Evolutionary conservation across 805 yeast species (phyloP), one percentile per base, ranked within the genome.

Genomic region (Groenewaldozyma salmanticensis): DNA sequence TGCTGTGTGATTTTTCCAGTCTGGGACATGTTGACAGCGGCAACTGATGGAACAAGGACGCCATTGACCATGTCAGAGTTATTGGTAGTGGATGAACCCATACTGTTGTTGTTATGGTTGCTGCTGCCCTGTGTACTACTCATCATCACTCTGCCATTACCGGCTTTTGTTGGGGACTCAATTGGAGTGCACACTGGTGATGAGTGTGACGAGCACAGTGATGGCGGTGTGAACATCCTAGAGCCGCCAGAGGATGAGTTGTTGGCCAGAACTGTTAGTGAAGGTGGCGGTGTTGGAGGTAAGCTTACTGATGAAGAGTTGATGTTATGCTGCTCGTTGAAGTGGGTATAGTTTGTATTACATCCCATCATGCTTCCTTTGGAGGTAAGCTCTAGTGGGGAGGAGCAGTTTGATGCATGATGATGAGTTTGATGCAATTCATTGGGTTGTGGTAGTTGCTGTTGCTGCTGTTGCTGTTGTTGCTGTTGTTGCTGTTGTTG

Each of bases 151-250:
- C n/a, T n/a, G n/a, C n/a, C n/a, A n/a, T n/a, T n/a, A n/a, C 13
- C 13, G 13, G 13, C 13, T 13, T 24, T 24, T 24, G 17, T 31
- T 17, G 33, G 42, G 9, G 32, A 35, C n/a, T 21, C 31, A 20
- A 16, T 16, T n/a, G 42, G 42, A 13, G 29, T 24, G 13, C 7
- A 24, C 40, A 36, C 21, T 24, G 32, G 35, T 15, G 29, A 24
- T 13, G 29, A 24, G 7, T 24, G 29, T 24, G 59, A 50, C n/a
- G 59, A 47, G 4, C 61, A 55, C 9, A 61, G 50, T 7, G 64
- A 55, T 9, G 64, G 64, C 15, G 65, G 64, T 5, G 65, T 60
- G 33, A 56, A 44, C 20, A 56, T 57, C 37, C 50, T 43, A 31
- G 49, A 37, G 7, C 20, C 37, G 5, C 24, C 24, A 22, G 38